Base-by-base conservation (phyloP, 2,329 filamentous ascomycete species). In the Orbilia oligospora region DNA sequence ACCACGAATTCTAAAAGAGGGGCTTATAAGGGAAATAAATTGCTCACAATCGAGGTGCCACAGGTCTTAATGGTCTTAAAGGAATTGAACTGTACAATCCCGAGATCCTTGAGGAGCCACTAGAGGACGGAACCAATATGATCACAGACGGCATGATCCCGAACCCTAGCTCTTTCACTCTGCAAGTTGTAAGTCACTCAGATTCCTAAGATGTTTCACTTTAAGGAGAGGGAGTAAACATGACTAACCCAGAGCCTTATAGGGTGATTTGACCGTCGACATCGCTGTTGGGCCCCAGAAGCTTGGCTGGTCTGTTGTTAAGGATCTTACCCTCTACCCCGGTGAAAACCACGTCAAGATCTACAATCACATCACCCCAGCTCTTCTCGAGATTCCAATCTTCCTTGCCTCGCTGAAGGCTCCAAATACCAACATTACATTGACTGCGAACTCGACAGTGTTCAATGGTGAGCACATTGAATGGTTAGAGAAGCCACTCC, bases 231-330 rank as follows among this genome's bases (percentile, higher is more conserved):
- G 5, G 3, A 53, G 14, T 30, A 24, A 30, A 5, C 22, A 10
- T 18, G 24, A 6, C 36, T 30, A 53, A 58, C 38, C 38, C 38
- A 10, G 18, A 44, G 51, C 68, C 53, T 22, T 22, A 49, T 71
- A 90, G 86, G 91, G 91, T 81, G 91, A 92, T 81, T 86, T 89
- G 41, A 88, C 88, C 30, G 91, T 91, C 84, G 84, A 86, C 83
- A 89, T 89, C 82, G 88, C 85, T 81, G 86, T 90, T 66, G 85
- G 87, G 53, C 87, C 85, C 55, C 80, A 84, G 53, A 80, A 85
- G 0, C 86, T 92, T 78, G 91, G 91, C 66, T 87, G 84, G 48
- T 84, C 89, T 6, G 87, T 86, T 79, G 87, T 92, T 78, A 85
- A 88, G 80, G 86, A 91, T 84, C 84, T 92, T 53, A 80, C 87